Conservation (phyloP, 2,329 filamentous ascomycete species). For the Neurospora crassa region DNA sequence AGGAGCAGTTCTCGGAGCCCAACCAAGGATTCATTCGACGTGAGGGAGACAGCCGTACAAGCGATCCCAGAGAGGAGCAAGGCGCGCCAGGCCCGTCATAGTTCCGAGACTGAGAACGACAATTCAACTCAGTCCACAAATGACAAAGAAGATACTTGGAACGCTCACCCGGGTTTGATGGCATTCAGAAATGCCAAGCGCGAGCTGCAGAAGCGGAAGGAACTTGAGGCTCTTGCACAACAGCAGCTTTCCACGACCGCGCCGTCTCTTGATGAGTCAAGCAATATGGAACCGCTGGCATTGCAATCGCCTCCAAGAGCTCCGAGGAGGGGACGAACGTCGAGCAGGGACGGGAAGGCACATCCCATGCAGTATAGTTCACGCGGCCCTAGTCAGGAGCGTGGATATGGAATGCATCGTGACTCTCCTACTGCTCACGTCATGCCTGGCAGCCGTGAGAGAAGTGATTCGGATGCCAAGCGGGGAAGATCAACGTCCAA, state of each 20-base stretch:
- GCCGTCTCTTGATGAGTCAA: slow-evolving; percentile 13
- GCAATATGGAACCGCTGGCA: slow-evolving; percentile 5
- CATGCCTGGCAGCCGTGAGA: slow-evolving; percentile 35
- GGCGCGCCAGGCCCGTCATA: not conserved
- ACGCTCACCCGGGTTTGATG: slow-evolving; percentile 40
- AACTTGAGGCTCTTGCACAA: slow-evolving; percentile 37
- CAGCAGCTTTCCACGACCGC: slow-evolving; percentile 22
- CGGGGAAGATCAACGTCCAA: slow-evolving; percentile 29
- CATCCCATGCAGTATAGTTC: slow-evolving; percentile 36
- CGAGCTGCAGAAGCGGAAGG: slow-evolving; percentile 46
- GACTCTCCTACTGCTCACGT: slow-evolving; percentile 20
- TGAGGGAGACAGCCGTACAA: slow-evolving; percentile 19
- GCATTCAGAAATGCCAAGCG: slow-evolving; percentile 49
- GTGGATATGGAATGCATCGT: slow-evolving; percentile 19
- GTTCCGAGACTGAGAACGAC: slow-evolving; percentile 10
- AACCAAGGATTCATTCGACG: slow-evolving; percentile 28
- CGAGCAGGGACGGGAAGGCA: slow-evolving; percentile 35
- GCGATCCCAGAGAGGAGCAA: slow-evolving; percentile 13
- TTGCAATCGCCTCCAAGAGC: slow-evolving; percentile 8
- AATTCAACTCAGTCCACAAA: slow-evolving; percentile 9
- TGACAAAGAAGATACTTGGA: slow-evolving; percentile 25
- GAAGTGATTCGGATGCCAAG: slow-evolving; percentile 47
- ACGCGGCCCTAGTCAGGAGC: slow-evolving; percentile 35
- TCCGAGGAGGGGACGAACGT: slow-evolving; percentile 23
- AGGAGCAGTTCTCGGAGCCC: slow-evolving; percentile 32